Conservation (phyloP, 1,284 basidiomycete species). For the Ustilago esculenta region DNA sequence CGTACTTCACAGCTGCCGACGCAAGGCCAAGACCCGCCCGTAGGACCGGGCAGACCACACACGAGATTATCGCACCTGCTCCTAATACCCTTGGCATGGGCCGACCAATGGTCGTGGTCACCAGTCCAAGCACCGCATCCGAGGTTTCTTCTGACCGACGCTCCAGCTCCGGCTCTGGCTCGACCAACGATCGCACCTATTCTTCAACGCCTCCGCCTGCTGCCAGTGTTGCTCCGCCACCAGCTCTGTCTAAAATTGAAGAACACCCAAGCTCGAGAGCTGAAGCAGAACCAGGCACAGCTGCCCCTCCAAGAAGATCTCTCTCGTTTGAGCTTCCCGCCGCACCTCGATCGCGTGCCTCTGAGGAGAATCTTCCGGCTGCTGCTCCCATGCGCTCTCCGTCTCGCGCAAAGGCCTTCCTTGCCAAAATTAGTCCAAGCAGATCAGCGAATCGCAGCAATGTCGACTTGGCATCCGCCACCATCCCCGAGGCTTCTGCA, state of each 20-base stretch:
- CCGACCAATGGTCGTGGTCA: slow-evolving; percentile 43
- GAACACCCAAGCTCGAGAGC: slow-evolving; percentile 13
- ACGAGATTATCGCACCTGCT: slow-evolving; percentile 26
- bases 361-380: slow-evolving; percentile 6
- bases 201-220: slow-evolving; percentile 23
- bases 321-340: slow-evolving; percentile 34
- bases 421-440: slow-evolving; percentile 31
- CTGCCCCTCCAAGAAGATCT: slow-evolving; percentile 12
- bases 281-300: background rate
- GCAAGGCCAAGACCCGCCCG: background rate
- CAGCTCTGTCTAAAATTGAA: slow-evolving; percentile 31
- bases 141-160: slow-evolving; percentile 41
- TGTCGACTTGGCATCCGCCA: slow-evolving; percentile 12
- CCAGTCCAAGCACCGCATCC: slow-evolving; percentile 37
- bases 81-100: slow-evolving; percentile 27
- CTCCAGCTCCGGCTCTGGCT: slow-evolving; percentile 32
- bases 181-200: slow-evolving; percentile 15
- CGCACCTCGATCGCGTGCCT: slow-evolving; percentile 8
- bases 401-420: slow-evolving; percentile 27
- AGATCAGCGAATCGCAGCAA: slow-evolving; percentile 25
- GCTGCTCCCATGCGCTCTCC: slow-evolving; percentile 16
- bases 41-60: slow-evolving; percentile 26
- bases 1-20: slow-evolving; percentile 32
- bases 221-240: slow-evolving; percentile 14
- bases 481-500: background rate